phyloP scores from a whole-genome alignment of 192 early-diverging fungal genomes.

The Umbelopsis ramanniana region DNA sequence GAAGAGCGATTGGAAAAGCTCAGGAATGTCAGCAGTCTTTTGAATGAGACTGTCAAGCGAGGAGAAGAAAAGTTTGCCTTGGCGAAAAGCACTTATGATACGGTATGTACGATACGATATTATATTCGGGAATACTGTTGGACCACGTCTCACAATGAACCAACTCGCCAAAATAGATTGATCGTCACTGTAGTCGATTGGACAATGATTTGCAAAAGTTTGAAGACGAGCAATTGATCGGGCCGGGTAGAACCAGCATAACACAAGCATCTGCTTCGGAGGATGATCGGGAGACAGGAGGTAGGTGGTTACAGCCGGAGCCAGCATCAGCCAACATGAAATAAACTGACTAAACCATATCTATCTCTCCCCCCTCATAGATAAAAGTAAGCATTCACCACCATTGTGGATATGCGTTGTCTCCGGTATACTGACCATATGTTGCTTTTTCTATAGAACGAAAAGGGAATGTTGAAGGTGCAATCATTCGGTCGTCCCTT shows the following conservation, averaged over 20 bases:
- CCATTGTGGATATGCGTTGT: too few relatives aligned
- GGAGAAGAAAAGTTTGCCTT: conserved; percentile 95
- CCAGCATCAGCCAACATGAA: too few relatives aligned
- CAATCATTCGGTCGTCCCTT: conserved; percentile 1
- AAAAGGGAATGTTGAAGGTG: background rate
- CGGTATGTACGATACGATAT: conserved; percentile 52
- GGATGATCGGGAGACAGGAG: conserved; percentile 38
- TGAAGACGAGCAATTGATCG: conserved; percentile 89
- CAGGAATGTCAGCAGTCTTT: conserved; percentile 52
- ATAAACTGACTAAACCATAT: too few relatives aligned
- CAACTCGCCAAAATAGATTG: conserved; percentile 58
- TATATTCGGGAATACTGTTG: background rate
- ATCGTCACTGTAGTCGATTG: conserved; percentile 86
- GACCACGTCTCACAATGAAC: background rate
- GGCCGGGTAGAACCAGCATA: conserved; percentile 43
- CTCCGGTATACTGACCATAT: background rate
- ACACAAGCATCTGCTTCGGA: conserved; percentile 20
- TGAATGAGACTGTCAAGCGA: conserved; percentile 78
- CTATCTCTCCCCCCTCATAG: too few relatives aligned
- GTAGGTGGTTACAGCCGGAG: background rate
- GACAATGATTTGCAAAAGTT: conserved; percentile 92
- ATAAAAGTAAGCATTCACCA: background rate
- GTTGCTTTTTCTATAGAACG: background rate
- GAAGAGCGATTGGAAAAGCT: conserved; percentile 58
- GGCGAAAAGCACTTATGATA: conserved; percentile 92